Base-by-base conservation (phyloP, 139 green algal genomes). In the Edaphochlamys debaryana region DNA sequence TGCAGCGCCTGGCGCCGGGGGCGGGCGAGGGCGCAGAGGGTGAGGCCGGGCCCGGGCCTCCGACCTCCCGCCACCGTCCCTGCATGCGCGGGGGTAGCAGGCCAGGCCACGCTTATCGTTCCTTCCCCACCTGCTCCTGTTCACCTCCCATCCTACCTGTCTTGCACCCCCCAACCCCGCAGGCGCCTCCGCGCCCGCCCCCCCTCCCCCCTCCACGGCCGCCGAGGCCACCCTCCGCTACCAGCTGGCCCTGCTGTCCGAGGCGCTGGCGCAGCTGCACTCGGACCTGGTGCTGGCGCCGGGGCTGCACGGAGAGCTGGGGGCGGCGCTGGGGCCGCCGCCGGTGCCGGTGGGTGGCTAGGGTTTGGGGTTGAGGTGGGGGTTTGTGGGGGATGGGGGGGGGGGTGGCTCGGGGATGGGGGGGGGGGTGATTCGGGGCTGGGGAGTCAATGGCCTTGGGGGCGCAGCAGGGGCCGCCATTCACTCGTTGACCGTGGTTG, bases 1-100 rank as follows among this genome's bases (percentile, higher is more conserved):
- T 87, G 72, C 22, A 40, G 54, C 69, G 81, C 45, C 13, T 81
- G 60, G 29, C 52, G 41, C 6, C 27, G 73, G 56, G 41, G 22
- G 37, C 58, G 58, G 30, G 11, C 29, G 60, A 80, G 58, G 66
- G 34, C 60, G 52, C 38, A 19, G 3, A 73, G 40, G 9, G 40
- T 5, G 17, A 36, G 40, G 69, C 34, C 20, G 9, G 37, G 36
- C 13, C 17, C 22, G n/a, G n/a, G n/a, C n/a, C n/a, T n/a, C n/a
- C n/a, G n/a, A n/a, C n/a, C n/a, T n/a, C n/a, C n/a, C n/a, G n/a
- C n/a, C n/a, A n/a, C n/a, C n/a, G n/a, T n/a, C n/a, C n/a, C n/a
- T n/a, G n/a, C n/a, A n/a, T n/a, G n/a, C n/a, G n/a, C n/a, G n/a
- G n/a, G n/a, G n/a, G n/a, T n/a, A n/a, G n/a, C n/a, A n/a, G n/a